phyloP scores from a whole-genome alignment of 2,329 filamentous ascomycete genomes.

The Alternaria sp. region DNA sequence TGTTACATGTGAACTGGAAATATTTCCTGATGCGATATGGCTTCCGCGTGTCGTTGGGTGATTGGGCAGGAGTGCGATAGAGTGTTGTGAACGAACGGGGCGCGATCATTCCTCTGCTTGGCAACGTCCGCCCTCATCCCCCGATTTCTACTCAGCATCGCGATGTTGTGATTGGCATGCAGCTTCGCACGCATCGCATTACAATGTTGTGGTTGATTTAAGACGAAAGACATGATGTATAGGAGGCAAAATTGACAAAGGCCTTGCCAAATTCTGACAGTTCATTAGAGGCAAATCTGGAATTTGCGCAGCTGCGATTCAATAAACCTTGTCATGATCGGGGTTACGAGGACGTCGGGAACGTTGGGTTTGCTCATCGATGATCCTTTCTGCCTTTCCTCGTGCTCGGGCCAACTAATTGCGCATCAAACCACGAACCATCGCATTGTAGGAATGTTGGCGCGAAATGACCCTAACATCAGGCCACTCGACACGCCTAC shows the following conservation, averaged over 20 bases:
- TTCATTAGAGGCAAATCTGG: background rate
- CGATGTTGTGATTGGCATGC: background rate
- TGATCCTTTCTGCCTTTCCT: background rate
- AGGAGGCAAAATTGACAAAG: background rate
- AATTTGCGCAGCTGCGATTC: background rate
- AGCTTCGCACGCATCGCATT: background rate
- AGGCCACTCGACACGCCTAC: background rate
- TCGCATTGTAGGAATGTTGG: background rate
- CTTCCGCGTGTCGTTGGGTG: background rate
- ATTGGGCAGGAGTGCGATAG: background rate
- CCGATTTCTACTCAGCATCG: background rate
- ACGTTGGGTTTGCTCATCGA: background rate
- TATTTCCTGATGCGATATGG: constrained; percentile 6
- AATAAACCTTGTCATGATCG: background rate
- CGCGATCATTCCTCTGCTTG: constrained; percentile 9
- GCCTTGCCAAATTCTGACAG: background rate
- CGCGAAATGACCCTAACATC: background rate
- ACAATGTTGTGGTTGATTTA: background rate
- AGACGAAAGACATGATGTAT: background rate
- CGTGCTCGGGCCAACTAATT: background rate
- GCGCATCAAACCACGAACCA: background rate
- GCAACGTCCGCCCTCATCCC: constrained; percentile 1
- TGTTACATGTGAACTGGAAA: constrained; percentile 13
- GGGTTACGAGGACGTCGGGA: background rate
- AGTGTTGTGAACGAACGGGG: background rate